Conservation (phyloP, 225 moss, liverwort and hornwort genomes). For the Ulota crispa region DNA sequence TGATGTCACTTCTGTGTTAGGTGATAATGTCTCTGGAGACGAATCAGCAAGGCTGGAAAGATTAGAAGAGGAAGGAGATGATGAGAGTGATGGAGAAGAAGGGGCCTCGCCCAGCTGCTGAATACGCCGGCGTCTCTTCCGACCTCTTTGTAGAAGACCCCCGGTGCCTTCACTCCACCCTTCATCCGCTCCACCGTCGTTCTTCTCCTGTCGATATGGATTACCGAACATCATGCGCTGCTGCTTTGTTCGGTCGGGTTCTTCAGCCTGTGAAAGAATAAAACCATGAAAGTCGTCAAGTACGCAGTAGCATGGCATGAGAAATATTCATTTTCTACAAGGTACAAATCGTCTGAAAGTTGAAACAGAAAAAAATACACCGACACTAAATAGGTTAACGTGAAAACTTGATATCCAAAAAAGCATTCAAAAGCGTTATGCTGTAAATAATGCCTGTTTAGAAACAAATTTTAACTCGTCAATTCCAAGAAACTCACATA, state of each 20-base stretch:
- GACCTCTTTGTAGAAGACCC: slow-evolving; percentile 66
- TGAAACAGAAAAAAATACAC: not conserved
- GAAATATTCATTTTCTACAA: not conserved
- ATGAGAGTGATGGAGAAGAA: slow-evolving; percentile 66
- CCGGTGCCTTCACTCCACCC: slow-evolving; percentile 97
- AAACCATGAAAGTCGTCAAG: slow-evolving; percentile 10
- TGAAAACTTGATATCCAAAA: not conserved
- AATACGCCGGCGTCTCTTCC: slow-evolving; percentile 65
- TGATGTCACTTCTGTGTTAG: slow-evolving; percentile 78
- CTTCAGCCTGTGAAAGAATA: slow-evolving; percentile 69
- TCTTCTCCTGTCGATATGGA: slow-evolving; percentile 96
- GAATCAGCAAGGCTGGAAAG: slow-evolving; percentile 63
- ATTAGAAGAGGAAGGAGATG: slow-evolving; percentile 68
- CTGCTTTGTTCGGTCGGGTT: slow-evolving; percentile 93
- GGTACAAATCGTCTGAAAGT: not conserved
- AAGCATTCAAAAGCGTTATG: not conserved
- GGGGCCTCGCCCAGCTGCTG: slow-evolving; percentile 53
- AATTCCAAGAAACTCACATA: slow-evolving; percentile 62
- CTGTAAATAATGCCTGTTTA: not conserved
- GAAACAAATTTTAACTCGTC: not conserved
- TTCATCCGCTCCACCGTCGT: slow-evolving; percentile 97
- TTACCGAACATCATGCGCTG: slow-evolving; percentile 98
- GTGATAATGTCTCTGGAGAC: slow-evolving; percentile 58
- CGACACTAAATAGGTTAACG: not conserved
- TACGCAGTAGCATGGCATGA: slow-evolving; percentile 1